These are phyloP conservation scores for Apiospora phragmitis DNA, from an alignment of 2,329 filamentous ascomycete species.

Conservation along the genomic window DNA sequence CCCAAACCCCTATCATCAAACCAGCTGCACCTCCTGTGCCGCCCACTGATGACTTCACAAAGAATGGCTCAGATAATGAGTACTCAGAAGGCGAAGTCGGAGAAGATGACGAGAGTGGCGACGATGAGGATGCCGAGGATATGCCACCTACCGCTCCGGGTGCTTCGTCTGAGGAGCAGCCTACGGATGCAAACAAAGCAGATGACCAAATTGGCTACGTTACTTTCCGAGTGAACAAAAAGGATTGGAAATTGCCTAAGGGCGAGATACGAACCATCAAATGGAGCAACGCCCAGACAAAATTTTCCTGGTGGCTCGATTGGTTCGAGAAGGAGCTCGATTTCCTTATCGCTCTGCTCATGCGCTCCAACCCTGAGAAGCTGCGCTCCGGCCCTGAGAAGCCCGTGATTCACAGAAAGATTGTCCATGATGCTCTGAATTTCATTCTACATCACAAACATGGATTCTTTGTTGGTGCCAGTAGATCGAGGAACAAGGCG, in stretches of 20 bases:
- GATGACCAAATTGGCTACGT: background rate
- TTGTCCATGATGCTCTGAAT: background rate
- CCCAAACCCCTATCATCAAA: background rate
- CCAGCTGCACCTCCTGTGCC: background rate
- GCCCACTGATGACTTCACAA: conserved; percentile 31
- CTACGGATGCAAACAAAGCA: background rate
- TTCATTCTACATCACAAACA: background rate
- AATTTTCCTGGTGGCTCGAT: background rate
- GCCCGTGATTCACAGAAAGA: background rate
- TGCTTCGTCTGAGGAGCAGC: background rate
- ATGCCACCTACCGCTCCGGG: background rate
- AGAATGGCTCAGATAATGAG: conserved; percentile 21
- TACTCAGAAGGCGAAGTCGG: conserved; percentile 7
- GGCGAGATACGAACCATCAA: background rate
- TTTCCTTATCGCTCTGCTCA: conserved; percentile 6
- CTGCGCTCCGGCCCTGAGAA: conserved; percentile 1
- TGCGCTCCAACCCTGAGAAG: conserved; percentile 6
- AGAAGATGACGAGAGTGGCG: conserved; percentile 10
- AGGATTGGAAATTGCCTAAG: conserved; percentile 1
- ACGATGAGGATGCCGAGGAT: conserved; percentile 3
- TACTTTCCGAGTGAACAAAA: background rate
- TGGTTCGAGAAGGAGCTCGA: conserved; percentile 8
- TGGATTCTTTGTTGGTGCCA: background rate
- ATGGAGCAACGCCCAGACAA: background rate
- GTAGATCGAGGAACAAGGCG: background rate